phyloP scores from a whole-genome alignment of 495 filamentous ascomycete genomes.

The Tuber magnatum region DNA sequence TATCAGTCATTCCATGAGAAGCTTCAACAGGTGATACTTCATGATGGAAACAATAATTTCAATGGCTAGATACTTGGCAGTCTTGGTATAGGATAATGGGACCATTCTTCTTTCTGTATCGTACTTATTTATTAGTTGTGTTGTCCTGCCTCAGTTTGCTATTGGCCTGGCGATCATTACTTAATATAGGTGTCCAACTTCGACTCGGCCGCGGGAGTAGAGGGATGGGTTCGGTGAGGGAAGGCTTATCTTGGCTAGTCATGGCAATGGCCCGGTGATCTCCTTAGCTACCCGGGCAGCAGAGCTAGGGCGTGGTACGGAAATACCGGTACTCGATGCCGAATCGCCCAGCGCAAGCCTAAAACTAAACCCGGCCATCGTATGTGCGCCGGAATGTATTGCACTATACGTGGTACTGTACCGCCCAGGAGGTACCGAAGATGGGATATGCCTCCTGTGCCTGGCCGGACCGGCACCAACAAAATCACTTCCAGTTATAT shows the following conservation, averaged over 20 bases:
- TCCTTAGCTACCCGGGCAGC: not conserved
- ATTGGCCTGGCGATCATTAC: no score
- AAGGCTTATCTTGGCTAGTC: not conserved
- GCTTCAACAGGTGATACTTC: no score
- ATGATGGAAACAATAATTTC: no score
- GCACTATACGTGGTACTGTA: not conserved
- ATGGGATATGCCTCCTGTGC: not conserved
- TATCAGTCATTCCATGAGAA: no score
- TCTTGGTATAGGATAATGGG: no score
- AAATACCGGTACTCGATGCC: not conserved
- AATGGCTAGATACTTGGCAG: no score
- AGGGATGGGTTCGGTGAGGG: not conserved
- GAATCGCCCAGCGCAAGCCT: not conserved
- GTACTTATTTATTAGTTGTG: no score
- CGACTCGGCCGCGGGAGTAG: not conserved
- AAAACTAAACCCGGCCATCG: not conserved
- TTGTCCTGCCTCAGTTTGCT: no score
- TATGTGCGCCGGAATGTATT: not conserved
- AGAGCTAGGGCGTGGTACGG: not conserved
- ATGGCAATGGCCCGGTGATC: not conserved
- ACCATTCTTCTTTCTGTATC: no score
- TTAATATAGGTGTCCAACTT: no score
- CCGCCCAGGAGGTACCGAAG: not conserved
- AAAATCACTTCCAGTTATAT: not conserved
- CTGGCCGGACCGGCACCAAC: not conserved